Evolutionary conservation across 306 rosid species (phyloP).

Genomic region (Elaeagnus macrophylla): DNA sequence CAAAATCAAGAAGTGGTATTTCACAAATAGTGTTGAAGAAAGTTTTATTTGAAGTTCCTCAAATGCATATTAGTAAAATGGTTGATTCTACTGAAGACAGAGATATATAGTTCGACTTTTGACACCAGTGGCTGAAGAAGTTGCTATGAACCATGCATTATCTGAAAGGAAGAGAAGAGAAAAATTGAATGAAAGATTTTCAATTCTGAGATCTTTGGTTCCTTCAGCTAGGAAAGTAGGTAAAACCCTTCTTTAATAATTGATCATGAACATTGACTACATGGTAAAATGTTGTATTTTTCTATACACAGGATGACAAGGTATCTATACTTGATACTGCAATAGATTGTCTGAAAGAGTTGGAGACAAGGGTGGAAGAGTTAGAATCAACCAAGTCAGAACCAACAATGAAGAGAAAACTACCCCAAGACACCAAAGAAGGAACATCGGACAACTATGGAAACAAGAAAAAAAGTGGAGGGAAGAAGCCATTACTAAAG

Average conservation of each 20-base stretch:
- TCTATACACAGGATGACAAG: slow-evolving; percentile 60
- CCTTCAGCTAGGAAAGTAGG: slow-evolving; percentile 69
- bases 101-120: slow-evolving; percentile 35
- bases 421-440: slow-evolving; percentile 47
- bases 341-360: slow-evolving; percentile 61
- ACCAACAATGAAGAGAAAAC: slow-evolving; percentile 35
- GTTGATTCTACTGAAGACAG: slow-evolving; percentile 48
- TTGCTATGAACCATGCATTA: slow-evolving; percentile 49
- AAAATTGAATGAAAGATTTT: slow-evolving; percentile 61
- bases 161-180: slow-evolving; percentile 68
- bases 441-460: slow-evolving; percentile 56
- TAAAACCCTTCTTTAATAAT: slow-evolving; percentile 8
- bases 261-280: not conserved
- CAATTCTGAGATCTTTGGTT: slow-evolving; percentile 54
- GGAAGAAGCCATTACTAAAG: slow-evolving; percentile 40
- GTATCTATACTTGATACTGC: slow-evolving; percentile 73
- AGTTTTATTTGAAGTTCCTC: slow-evolving; percentile 66
- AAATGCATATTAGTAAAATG: slow-evolving; percentile 41
- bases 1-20: slow-evolving; percentile 30
- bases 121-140: slow-evolving; percentile 57
- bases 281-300: slow-evolving; percentile 1
- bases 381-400: slow-evolving; percentile 42
- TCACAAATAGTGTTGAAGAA: slow-evolving; percentile 59
- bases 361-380: slow-evolving; percentile 57
- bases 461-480: slow-evolving; percentile 32